Conservation (phyloP, 148 eudicot species). For the Diospyros lotus region DNA sequence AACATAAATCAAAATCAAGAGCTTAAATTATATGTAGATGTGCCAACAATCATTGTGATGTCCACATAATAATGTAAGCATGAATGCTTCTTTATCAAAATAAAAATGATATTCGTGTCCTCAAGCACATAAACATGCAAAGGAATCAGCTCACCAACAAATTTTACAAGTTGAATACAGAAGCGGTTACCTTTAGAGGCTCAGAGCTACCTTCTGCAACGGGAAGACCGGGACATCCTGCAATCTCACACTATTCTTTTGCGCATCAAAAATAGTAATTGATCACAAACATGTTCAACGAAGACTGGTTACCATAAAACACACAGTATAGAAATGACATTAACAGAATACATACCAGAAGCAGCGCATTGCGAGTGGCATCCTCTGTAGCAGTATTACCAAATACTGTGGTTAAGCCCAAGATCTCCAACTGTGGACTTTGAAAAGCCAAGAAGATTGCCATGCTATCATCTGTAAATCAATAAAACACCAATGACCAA, state of each 20-base stretch:
- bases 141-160: background rate
- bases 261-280: constrained; percentile 32
- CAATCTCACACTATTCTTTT: constrained; percentile 96
- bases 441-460: constrained; percentile 87
- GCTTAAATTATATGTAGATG: too few relatives aligned
- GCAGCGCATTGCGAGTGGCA: constrained; percentile 78
- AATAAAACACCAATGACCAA: background rate
- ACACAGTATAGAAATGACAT: background rate
- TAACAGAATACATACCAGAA: constrained; percentile 47
- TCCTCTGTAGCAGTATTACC: constrained; percentile 74
- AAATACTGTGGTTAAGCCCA: constrained; percentile 81
- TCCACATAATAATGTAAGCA: too few relatives aligned
- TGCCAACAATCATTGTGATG: too few relatives aligned
- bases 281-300: constrained; percentile 23
- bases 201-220: constrained; percentile 78
- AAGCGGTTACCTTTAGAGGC: constrained; percentile 66
- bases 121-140: background rate
- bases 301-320: background rate
- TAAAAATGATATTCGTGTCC: too few relatives aligned
- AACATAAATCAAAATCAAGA: too few relatives aligned
- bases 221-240: constrained; percentile 76
- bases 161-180: background rate
- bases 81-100: too few relatives aligned
- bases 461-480: constrained; percentile 77
- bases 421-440: constrained; percentile 58